Base-by-base conservation (phyloP, 352 stramenopile species). In the Globisporangium camurandrum region DNA sequence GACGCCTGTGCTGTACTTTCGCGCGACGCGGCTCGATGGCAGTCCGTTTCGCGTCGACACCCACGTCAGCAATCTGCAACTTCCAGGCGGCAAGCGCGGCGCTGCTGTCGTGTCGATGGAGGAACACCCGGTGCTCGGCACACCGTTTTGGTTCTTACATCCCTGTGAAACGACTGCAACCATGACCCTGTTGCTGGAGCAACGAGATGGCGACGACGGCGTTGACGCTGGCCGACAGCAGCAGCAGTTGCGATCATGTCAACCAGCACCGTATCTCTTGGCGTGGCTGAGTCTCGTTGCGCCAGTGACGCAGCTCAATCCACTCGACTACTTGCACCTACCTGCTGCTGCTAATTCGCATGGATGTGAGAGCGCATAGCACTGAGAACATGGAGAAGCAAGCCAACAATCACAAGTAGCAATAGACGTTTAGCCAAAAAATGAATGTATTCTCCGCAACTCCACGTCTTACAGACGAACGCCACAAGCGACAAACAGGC, bases 201-300 rank as follows among this genome's bases (percentile, higher is more conserved):
- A 48, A 0, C 44, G 8, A 34, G 12, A 46, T 4, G n/a, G n/a
- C n/a, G n/a, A n/a, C n/a, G n/a, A n/a, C n/a, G n/a, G n/a, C n/a
- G n/a, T n/a, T n/a, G n/a, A n/a, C n/a, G n/a, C n/a, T n/a, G n/a
- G n/a, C n/a, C n/a, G n/a, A n/a, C n/a, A n/a, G n/a, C 17, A 26
- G 4, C 31, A 54, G 20, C 7, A 39, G 4, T 9, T 44, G 34
- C 2, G 1, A 24, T 9, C 23, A 17, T 16, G n/a, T 2, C 22
- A 9, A 14, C 12, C 61, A 2, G 56, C 71, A 8, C 44, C 33
- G 6, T 87, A 86, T 45, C 68, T 92, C 31, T 47, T 75, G 31
- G 71, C 71, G 17, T 92, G 81, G 81, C 62, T 92, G 27, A 88
- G 75, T 42, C 75, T 92, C 39, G 75, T 92, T 48, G 69, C 80